Evolutionary conservation across 2,329 filamentous ascomycete species (phyloP), one percentile per base, ranked within the genome.

Genomic region (Colletotrichum eremochloae): DNA sequence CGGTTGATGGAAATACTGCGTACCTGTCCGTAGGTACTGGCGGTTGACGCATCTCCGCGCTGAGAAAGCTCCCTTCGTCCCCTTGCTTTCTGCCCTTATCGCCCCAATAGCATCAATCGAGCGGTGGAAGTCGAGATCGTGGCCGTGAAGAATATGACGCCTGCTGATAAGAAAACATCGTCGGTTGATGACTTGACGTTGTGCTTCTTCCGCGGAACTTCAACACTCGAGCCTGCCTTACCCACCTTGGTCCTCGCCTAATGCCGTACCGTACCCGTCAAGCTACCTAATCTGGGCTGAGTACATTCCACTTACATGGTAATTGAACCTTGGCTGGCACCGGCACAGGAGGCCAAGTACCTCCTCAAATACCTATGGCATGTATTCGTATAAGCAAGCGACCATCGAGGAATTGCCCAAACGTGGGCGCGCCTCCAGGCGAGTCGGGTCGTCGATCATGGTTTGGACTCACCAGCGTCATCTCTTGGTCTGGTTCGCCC

Each of bases 171-270:
- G 70, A 61, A 69, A 53, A 53, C 40, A 48, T 46, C 66, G 40
- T 60, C 38, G 40, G 48, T 40, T n/a, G 36, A 52, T 55, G 46
- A 64, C 24, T 56, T n/a, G 18, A 53, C 38, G 24, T 65, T 46
- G 36, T n/a, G 9, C 53, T 58, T 50, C 46, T 46, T 72, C 70
- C 70, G 70, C 70, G 70, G 70, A 70, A 31, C 36, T 53, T 67
- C 20, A 31, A 46, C 44, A 57, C 63, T 60, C 20, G 33, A 46
- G 55, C 36, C 36, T 46, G 5, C 20, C 18, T 14, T 31, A 15
- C 38, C 18, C 38, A 24, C 36, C 42, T 42, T 67, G 61, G 60
- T 80, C 78, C 78, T 80, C 77, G 76, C 77, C 74, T 31, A 44
- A 33, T 57, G 61, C 50, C 67, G 67, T 68, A 33, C 44, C 55